These are phyloP conservation scores for Hypoxylon sp. DNA, from an alignment of 2,329 filamentous ascomycete species.

Conservation along the genomic window DNA sequence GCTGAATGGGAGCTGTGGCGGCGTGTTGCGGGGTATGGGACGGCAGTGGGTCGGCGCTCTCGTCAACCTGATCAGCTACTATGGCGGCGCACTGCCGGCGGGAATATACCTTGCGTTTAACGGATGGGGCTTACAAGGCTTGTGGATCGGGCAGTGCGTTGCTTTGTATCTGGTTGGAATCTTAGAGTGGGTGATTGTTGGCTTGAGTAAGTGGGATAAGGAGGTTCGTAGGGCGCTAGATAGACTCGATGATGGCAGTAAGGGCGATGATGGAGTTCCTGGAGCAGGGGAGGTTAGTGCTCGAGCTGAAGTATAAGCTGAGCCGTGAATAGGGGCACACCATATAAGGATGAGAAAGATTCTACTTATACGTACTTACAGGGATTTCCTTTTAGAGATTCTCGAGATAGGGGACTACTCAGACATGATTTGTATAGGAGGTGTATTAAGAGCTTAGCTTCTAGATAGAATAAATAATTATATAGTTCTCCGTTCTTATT, in stretches of 20 bases:
- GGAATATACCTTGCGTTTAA: constrained; percentile 89
- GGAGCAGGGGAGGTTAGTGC: constrained; percentile 17
- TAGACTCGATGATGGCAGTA: constrained; percentile 71
- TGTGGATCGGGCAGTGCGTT: constrained; percentile 89
- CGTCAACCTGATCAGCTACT: constrained; percentile 88
- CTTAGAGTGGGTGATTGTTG: constrained; percentile 85
- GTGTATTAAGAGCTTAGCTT: no score
- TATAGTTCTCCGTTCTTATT: no score
- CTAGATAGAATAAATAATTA: no score
- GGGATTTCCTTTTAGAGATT: background rate
- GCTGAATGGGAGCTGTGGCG: constrained; percentile 87
- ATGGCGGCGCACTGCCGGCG: constrained; percentile 83
- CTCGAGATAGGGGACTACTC: background rate
- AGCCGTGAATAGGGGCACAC: background rate
- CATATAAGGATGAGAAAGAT: background rate
- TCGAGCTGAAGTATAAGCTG: constrained; percentile 31
- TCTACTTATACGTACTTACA: background rate
- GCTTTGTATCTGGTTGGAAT: constrained; percentile 84
- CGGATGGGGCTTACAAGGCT: constrained; percentile 83
- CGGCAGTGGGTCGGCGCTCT: constrained; percentile 86
- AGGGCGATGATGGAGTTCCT: constrained; percentile 4
- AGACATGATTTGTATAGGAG: no score
- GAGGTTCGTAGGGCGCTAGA: constrained; percentile 80
- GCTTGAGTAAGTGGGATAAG: constrained; percentile 80
- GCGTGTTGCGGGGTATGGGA: constrained; percentile 85